phyloP scores from a whole-genome alignment of 2,329 filamentous ascomycete genomes.

The Monosporascus ibericus region DNA sequence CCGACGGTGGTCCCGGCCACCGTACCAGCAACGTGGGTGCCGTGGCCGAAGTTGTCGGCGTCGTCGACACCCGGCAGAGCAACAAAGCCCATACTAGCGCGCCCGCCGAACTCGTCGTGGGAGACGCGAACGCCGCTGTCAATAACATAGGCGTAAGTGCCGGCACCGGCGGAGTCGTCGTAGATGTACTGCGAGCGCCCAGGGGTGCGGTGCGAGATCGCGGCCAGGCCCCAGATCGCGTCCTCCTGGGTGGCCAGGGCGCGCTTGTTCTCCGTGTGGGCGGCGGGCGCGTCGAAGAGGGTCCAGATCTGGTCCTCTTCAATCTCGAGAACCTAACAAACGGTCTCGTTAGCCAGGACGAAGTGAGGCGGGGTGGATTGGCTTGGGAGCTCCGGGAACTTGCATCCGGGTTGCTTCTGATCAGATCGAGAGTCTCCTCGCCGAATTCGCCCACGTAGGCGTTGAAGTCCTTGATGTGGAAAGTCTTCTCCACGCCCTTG shows the following conservation, averaged over 20 bases:
- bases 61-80: constrained; percentile 20
- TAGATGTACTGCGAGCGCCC: constrained; percentile 34
- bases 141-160: constrained; percentile 45
- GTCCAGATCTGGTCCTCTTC: constrained; percentile 25
- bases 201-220: constrained; percentile 34
- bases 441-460: constrained; percentile 39
- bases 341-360: constrained; percentile 4
- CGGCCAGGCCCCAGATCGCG: constrained; percentile 38
- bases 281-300: constrained; percentile 15
- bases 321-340: constrained; percentile 20
- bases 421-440: constrained; percentile 31
- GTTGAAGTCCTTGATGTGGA: constrained; percentile 34
- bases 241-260: constrained; percentile 26
- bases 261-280: constrained; percentile 6
- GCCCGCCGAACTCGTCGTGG: constrained; percentile 37
- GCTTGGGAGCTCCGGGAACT: background rate
- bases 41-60: constrained; percentile 35
- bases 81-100: constrained; percentile 29
- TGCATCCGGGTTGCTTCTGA: constrained; percentile 30
- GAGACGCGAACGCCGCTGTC: constrained; percentile 44
- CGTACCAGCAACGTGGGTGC: constrained; percentile 41
- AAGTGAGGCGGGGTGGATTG: background rate
- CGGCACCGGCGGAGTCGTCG: constrained; percentile 32
- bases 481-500: constrained; percentile 33
- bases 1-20: constrained; percentile 25